Conservation (phyloP, 495 filamentous ascomycete species). For the Pyrenula massariospora region DNA sequence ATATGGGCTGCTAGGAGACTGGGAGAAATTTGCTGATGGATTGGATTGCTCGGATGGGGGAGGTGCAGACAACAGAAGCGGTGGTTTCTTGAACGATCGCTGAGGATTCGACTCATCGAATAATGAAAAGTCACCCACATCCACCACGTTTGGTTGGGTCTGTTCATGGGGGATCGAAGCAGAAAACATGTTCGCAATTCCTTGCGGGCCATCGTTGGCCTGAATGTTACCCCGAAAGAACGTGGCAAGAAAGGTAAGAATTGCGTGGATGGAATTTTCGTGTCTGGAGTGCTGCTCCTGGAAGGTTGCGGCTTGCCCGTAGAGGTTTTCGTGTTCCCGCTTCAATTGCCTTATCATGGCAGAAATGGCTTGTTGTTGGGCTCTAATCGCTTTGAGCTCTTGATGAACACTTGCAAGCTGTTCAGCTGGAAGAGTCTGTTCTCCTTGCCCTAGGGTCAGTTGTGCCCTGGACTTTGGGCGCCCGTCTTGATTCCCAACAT, state of each 20-base stretch:
- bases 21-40: constrained; percentile 16
- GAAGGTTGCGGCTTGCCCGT: constrained; percentile 80
- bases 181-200: constrained; percentile 59
- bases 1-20: constrained; percentile 13
- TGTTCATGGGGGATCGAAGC: constrained; percentile 52
- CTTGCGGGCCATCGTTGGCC: constrained; percentile 48
- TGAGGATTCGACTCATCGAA: constrained; percentile 24
- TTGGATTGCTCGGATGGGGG: constrained; percentile 22
- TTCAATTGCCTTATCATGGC: constrained; percentile 64
- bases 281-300: constrained; percentile 88
- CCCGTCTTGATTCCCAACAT: constrained; percentile 20
- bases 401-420: constrained; percentile 66
- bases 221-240: constrained; percentile 78
- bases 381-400: constrained; percentile 69
- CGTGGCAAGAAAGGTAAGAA: constrained; percentile 90
- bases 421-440: constrained; percentile 51
- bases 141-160: constrained; percentile 57
- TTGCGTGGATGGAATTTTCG: constrained; percentile 96
- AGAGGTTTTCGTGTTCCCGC: constrained; percentile 78
- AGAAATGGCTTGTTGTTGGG: constrained; percentile 75
- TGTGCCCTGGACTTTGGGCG: constrained; percentile 24
- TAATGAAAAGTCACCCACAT: constrained; percentile 53
- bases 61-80: constrained; percentile 32
- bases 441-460: constrained; percentile 25
- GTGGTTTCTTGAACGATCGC: constrained; percentile 34